A percentile compares a stretch with the other conserved stretches of the same genome.
These are phyloP conservation scores for Colletotrichum australisinense DNA, from an alignment of 2,329 filamentous ascomycete species.

Conservation along the genomic window DNA sequence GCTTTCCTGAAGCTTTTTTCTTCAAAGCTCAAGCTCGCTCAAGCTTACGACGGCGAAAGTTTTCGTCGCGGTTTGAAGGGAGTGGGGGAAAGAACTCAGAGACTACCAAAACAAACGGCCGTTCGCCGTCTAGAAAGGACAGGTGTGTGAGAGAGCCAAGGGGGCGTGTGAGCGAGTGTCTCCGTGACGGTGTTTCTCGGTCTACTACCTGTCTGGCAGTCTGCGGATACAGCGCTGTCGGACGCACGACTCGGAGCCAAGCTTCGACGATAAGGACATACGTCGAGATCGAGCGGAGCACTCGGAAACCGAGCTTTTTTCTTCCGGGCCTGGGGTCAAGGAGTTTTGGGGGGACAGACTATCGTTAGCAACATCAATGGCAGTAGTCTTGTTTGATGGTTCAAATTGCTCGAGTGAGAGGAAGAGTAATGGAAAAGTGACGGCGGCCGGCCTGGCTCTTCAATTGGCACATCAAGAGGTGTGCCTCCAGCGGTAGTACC, in stretches of 20 bases:
- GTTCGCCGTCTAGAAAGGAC: no score
- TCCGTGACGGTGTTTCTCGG: no score
- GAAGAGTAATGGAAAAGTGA: background rate
- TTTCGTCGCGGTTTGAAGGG: background rate
- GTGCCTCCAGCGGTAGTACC: background rate
- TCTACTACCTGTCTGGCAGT: no score
- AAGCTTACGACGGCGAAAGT: background rate
- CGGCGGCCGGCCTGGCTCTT: background rate
- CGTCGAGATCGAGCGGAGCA: constrained; percentile 6
- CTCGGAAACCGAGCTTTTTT: constrained; percentile 16
- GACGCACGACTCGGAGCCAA: constrained; percentile 16
- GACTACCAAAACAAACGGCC: background rate
- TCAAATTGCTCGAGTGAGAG: background rate
- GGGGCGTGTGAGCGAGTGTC: background rate
- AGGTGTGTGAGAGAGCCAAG: no score
- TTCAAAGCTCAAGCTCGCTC: background rate
- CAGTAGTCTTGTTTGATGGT: background rate
- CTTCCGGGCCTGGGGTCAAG: background rate
- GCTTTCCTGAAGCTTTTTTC: background rate
- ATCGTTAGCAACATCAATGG: background rate
- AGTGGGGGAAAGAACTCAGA: no score
- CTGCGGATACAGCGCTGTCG: background rate
- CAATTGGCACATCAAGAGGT: background rate
- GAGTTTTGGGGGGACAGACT: background rate
- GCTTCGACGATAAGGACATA: constrained; percentile 16